phyloP scores from a whole-genome alignment of 2,329 filamentous ascomycete species.

The Nemania serpens region DNA sequence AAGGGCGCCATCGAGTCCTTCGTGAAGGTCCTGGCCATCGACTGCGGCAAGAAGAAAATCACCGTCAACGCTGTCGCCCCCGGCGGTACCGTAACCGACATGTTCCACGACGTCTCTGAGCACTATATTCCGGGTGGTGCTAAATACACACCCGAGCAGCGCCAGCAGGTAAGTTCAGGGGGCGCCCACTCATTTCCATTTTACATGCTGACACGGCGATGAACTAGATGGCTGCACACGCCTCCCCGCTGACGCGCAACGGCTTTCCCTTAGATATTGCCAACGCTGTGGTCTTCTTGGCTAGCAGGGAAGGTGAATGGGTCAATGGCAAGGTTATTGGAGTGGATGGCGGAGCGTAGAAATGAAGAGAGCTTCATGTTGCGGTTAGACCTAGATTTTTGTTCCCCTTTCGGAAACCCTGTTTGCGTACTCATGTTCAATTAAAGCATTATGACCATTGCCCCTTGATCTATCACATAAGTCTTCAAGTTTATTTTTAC shows the following conservation, averaged over 20 bases:
- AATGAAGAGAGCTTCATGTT: too few species aligned
- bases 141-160: constrained; percentile 32
- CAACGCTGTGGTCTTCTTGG: constrained; percentile 41
- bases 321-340: constrained; percentile 47
- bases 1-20: constrained; percentile 45
- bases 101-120: constrained; percentile 44
- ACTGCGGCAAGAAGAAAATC: constrained; percentile 45
- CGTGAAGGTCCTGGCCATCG: constrained; percentile 36
- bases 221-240: constrained; percentile 42
- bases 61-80: constrained; percentile 45
- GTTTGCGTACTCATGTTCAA: too few species aligned
- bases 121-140: constrained; percentile 48
- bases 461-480: too few species aligned
- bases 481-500: too few species aligned
- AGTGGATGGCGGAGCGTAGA: constrained; percentile 16
- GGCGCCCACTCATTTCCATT: too few species aligned
- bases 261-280: constrained; percentile 43
- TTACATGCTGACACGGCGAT: constrained; percentile 10
- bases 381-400: too few species aligned
- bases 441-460: too few species aligned
- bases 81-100: constrained; percentile 44
- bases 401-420: too few species aligned
- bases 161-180: too few species aligned
- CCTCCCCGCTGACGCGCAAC: constrained; percentile 42
- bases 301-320: constrained; percentile 43